Evolutionary conservation across 1,284 basidiomycete genomes (phyloP), one percentile per base, ranked within the genome.

Genomic region (Ustilago loliicola): DNA sequence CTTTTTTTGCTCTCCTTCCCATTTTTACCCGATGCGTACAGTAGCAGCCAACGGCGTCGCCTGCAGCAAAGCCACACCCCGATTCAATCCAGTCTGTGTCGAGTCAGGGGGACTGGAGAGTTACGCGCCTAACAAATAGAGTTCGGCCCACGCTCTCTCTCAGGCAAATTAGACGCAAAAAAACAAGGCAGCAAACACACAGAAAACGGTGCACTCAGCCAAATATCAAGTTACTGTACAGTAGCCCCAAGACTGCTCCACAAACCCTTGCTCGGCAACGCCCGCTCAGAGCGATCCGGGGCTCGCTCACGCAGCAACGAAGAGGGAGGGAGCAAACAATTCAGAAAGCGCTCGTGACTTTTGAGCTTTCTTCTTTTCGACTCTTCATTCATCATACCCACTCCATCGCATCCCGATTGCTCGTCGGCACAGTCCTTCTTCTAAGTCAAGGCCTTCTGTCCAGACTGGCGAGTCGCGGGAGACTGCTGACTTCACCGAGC

Each of bases 81-180:
- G 55, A 62, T 53, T 30, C 45, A 19, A n/a, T 25, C 27, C 21
- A 55, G 47, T 40, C 0, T 25, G 50, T 27, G 56, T 57, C 61
- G 51, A 48, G 38, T 62, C 61, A 47, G 38, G 27, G 68, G 65
- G 69, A 53, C 0, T 15, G 19, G 32, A 38, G 55, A 40, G 51
- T 50, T 52, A 34, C 15, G 52, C 58, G 47, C 63, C 34, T 34
- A 57, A 25, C 32, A 50, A 66, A 50, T 59, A 51, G 42, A 47
- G 38, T 48, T 65, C 23, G 40, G 63, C 63, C 69, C 69, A 72
- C 69, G 59, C 38, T 38, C 23, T 58, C 29, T 51, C 51, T 53
- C 51, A 25, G 25, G 21, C 15, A 2, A 7, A n/a, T n/a, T n/a
- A 3, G 17, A 5, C 10, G 9, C 17, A n/a, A 21, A 6, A 47